phyloP scores from a whole-genome alignment of 352 stramenopile species.

The Phytophthora meadii region DNA sequence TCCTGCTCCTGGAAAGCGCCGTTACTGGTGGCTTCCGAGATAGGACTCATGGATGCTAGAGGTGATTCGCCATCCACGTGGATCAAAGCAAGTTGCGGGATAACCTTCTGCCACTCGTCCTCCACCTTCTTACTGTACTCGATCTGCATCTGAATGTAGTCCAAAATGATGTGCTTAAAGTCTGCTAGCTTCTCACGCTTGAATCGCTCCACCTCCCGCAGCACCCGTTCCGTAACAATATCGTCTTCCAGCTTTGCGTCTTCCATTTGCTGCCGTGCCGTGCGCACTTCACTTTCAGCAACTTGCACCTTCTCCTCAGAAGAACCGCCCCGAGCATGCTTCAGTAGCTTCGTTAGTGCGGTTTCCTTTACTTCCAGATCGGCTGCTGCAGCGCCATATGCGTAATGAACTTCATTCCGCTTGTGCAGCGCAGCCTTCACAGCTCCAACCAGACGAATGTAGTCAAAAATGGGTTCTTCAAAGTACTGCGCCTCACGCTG shows the following conservation, averaged over 20 bases:
- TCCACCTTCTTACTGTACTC: conserved; percentile 96
- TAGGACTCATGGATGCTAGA: conserved; percentile 46
- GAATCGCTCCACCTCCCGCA: conserved; percentile 98
- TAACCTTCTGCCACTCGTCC: conserved; percentile 80
- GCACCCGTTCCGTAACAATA: conserved; percentile 93
- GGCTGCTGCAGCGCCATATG: conserved; percentile 86
- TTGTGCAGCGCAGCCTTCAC: conserved; percentile 95
- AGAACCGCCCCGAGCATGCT: conserved; percentile 51
- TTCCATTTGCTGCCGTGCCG: conserved; percentile 87
- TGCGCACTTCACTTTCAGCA: conserved; percentile 79
- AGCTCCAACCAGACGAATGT: conserved; percentile 95
- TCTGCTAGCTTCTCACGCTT: conserved; percentile 95
- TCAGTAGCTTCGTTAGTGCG: conserved; percentile 66
- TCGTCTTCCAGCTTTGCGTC: conserved; percentile 94
- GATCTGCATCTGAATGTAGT: conserved; percentile 98
- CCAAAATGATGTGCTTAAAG: conserved; percentile 95
- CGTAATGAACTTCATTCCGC: conserved; percentile 92
- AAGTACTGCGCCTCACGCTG: conserved; percentile 94
- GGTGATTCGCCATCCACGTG: conserved; percentile 60
- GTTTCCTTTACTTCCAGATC: conserved; percentile 90
- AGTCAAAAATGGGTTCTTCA: conserved; percentile 96
- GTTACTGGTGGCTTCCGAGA: conserved; percentile 31
- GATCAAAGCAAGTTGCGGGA: conserved; percentile 78
- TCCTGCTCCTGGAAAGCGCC: conserved; percentile 23
- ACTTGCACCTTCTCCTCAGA: conserved; percentile 90